These are phyloP conservation scores for Backusella sp. DNA, from an alignment of 192 early-diverging fungal species.

Conservation along the genomic window DNA sequence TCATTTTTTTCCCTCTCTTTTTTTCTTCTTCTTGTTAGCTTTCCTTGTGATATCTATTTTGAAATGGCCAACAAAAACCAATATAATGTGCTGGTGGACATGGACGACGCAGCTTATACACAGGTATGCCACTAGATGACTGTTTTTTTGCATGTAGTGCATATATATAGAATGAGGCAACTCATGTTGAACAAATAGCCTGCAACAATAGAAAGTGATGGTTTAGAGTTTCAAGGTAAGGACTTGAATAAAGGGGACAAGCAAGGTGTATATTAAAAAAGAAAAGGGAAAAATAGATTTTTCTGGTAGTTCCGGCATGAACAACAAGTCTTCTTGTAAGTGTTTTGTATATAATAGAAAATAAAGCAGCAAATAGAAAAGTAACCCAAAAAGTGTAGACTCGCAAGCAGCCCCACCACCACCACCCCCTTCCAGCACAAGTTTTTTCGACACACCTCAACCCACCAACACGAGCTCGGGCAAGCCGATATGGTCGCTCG, in stretches of 20 bases:
- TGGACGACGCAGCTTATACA: slow-evolving; percentile 38
- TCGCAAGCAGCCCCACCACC: neutral
- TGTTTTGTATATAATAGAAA: neutral
- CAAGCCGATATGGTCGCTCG: slow-evolving; percentile 80
- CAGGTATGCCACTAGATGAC: slow-evolving; percentile 17
- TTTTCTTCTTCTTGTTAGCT: neutral
- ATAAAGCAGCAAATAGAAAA: neutral
- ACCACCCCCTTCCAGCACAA: slow-evolving; percentile 2
- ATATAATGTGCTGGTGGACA: slow-evolving; percentile 48
- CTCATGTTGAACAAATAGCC: slow-evolving; percentile 11
- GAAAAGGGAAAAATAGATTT: neutral
- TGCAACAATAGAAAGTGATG: slow-evolving; percentile 42
- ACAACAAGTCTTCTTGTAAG: slow-evolving; percentile 19
- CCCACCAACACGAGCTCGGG: slow-evolving; percentile 18
- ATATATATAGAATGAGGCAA: too few relatives aligned
- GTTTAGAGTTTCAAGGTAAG: slow-evolving; percentile 48
- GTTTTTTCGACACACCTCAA: slow-evolving; percentile 37
- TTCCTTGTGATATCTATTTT: neutral
- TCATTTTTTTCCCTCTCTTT: neutral
- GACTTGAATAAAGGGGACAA: neutral
- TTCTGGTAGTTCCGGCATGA: slow-evolving; percentile 23
- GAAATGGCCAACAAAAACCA: slow-evolving; percentile 40
- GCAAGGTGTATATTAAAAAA: neutral
- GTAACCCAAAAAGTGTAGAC: neutral
- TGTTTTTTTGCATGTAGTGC: neutral